phyloP scores from a whole-genome alignment of 169 alveolate species.

The Eimeria acervulina region DNA sequence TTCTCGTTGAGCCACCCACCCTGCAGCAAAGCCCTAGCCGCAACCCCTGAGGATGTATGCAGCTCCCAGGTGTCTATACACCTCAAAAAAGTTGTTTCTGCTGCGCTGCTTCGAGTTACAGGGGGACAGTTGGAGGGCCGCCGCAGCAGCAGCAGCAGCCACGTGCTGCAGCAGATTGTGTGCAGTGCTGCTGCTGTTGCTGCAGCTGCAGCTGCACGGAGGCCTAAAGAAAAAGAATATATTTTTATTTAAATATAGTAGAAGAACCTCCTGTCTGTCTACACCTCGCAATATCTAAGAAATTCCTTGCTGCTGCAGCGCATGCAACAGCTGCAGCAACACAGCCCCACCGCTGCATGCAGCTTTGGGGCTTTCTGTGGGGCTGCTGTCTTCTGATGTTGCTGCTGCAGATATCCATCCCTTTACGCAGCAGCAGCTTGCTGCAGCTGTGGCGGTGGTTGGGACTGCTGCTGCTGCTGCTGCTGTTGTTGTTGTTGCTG shows the following conservation, averaged over 20 bases:
- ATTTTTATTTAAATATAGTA: neutral
- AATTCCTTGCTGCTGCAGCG: neutral
- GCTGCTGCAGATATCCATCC: too few species aligned
- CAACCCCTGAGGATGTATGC: neutral
- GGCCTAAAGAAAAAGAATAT: neutral
- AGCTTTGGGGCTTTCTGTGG: too few species aligned
- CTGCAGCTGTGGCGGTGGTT: too few species aligned
- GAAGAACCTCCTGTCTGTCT: neutral
- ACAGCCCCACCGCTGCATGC: neutral
- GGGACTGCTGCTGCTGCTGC: too few species aligned
- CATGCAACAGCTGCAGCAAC: neutral
- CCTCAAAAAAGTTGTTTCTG: neutral
- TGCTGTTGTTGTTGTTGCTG: too few species aligned
- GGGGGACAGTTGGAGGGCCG: neutral
- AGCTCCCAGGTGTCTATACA: neutral
- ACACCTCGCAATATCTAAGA: neutral
- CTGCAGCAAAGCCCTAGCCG: neutral
- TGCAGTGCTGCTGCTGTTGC: neutral
- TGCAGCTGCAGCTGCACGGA: neutral
- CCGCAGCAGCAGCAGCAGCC: slow-evolving; percentile 1
- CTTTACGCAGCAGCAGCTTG: too few species aligned
- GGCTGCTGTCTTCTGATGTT: too few species aligned
- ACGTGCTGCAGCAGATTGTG: neutral
- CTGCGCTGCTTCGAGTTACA: neutral
- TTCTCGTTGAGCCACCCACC: too few species aligned